phyloP scores from a whole-genome alignment of 176 grass and related monocot genomes.

The Zizania latifolia region DNA sequence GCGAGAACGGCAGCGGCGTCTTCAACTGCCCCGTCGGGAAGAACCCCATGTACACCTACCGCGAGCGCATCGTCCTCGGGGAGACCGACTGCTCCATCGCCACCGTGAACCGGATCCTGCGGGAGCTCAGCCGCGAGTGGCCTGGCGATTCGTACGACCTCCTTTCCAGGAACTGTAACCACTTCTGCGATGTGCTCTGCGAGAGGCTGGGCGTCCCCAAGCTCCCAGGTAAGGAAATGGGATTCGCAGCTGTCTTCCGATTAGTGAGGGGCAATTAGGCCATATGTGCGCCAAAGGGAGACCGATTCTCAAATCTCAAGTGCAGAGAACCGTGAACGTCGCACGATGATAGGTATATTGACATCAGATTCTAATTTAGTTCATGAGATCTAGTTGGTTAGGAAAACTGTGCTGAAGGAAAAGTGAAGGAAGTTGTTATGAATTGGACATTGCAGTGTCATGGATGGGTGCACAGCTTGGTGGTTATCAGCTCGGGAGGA shows the following conservation, averaged over 20 bases:
- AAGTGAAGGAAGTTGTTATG: not conserved
- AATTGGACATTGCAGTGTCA: not conserved
- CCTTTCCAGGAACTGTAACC: constrained; percentile 92
- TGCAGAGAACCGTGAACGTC: not conserved
- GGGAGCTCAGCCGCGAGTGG: constrained; percentile 75
- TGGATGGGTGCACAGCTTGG: not conserved
- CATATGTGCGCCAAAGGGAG: not conserved
- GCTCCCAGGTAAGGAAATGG: constrained; percentile 54
- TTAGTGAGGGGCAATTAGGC: not conserved
- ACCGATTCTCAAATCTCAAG: not conserved
- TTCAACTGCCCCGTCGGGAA: constrained; percentile 82
- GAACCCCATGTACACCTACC: constrained; percentile 99
- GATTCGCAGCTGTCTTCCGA: not conserved
- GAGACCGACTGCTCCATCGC: constrained; percentile 67
- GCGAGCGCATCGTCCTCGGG: constrained; percentile 79
- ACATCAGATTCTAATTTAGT: not conserved
- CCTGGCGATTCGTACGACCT: constrained; percentile 79
- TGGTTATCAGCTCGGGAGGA: not conserved
- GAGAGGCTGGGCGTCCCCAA: constrained; percentile 71
- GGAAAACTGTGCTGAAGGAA: not conserved
- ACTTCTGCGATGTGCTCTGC: constrained; percentile 93
- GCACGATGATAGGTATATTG: not conserved
- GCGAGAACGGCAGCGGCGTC: constrained; percentile 80
- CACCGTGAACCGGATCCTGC: constrained; percentile 68
- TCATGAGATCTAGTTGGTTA: not conserved